Evolutionary conservation across 208 protist genomes (phyloP).

Genomic region (Herpetomonas samuelpessoai): DNA sequence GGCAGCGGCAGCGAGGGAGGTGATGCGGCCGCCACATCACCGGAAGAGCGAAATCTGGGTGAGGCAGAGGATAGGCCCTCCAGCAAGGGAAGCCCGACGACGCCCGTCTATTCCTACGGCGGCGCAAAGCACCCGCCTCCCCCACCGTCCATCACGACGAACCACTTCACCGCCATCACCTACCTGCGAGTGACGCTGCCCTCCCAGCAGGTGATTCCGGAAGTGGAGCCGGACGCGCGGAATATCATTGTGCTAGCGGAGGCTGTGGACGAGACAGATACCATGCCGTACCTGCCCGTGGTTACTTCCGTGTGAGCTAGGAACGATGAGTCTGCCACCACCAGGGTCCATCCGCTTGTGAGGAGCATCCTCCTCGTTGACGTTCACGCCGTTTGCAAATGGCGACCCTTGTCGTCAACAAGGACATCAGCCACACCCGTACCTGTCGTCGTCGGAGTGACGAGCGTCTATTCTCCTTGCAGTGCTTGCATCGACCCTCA

Average conservation of each 20-base stretch:
- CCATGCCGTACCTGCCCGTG: constrained; percentile 25
- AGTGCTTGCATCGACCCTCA: too few relatives aligned
- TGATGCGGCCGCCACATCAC: background rate
- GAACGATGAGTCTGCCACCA: too few relatives aligned
- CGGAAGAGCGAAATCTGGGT: background rate
- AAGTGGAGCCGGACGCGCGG: constrained; percentile 5
- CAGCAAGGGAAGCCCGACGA: too few relatives aligned
- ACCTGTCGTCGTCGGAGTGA: too few relatives aligned
- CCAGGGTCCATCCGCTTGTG: too few relatives aligned
- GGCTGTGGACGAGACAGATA: constrained; percentile 28
- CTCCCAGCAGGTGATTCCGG: constrained; percentile 17
- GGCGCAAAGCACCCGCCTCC: constrained; percentile 1
- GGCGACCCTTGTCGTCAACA: too few relatives aligned
- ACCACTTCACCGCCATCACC: constrained; percentile 13
- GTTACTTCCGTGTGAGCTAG: too few relatives aligned
- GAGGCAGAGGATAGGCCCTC: too few relatives aligned
- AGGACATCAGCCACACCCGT: too few relatives aligned
- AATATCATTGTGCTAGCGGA: constrained; percentile 30
- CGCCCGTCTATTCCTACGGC: background rate
- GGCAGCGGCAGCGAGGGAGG: background rate
- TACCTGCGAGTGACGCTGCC: constrained; percentile 29
- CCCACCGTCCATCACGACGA: constrained; percentile 13
- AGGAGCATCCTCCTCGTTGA: too few relatives aligned
- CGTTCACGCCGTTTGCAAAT: too few relatives aligned
- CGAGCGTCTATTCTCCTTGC: too few relatives aligned